Base-by-base conservation (phyloP, 1,139 yeast species). In the Kodamaea sp. region DNA sequence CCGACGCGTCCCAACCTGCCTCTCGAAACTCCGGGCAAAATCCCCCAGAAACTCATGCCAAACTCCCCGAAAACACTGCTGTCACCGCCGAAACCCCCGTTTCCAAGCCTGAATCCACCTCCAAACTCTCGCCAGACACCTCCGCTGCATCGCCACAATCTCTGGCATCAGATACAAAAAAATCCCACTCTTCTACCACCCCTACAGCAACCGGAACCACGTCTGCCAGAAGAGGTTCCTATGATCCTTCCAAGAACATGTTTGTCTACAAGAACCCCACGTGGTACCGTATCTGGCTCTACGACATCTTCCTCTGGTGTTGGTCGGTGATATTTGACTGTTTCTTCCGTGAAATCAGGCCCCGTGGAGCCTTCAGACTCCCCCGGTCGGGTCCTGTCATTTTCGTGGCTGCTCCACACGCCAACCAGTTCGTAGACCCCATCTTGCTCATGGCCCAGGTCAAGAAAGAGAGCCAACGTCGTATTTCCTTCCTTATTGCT, bases 321-420 rank as follows among this genome's bases (percentile, higher is more conserved):
- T 64, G 77, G 33, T 50, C 68, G 15, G 59, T 70, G 30, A 57
- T 67, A 9, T 68, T 69, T 47, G 76, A 71, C 48, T 67, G 73
- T 41, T 92, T 92, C 66, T 92, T 92, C 61, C 68, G 97, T 43
- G 96, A 90, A 54, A 85, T 90, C 45, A 72, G 90, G 41, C 83
- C 96, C 4, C 73, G 98, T 42, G 97, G 97, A 3, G 94, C 96
- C 1, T 90, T 82, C 64, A 72, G 90, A 37, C 76, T 92, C 37
- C 97, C 98, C 3, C 70, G 76, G 26, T 57, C 72, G 8, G 97
- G 96, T 1, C 95, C 97, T 0, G 80, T 89, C 15, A 89, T 92
- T 38, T 87, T 92, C 54, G 97, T 92, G 28, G 97, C 94, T 2
- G 98, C 97, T 7, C 97, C 97, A 7, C 98, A 90, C 64, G 96